Evolutionary conservation across 495 filamentous ascomycete species (phyloP).

Genomic region (Cercophora samala): DNA sequence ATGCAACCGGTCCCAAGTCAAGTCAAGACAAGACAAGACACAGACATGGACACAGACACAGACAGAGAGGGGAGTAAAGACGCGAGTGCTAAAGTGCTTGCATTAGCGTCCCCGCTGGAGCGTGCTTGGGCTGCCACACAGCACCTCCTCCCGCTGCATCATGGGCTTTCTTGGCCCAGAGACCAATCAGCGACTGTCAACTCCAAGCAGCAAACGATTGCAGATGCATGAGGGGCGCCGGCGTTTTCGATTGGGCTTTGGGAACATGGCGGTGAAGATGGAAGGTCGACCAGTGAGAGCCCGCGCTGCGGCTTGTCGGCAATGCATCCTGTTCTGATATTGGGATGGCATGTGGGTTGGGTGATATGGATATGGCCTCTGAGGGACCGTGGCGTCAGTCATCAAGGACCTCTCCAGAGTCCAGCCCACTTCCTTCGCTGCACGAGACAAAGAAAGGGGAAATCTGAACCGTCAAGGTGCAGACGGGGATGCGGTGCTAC

Average conservation of each 20-base stretch:
- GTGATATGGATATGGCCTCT: neutral
- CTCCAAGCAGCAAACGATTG: conserved; percentile 6
- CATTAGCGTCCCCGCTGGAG: conserved; percentile 20
- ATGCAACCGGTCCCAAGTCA: neutral
- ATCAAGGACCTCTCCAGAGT: neutral
- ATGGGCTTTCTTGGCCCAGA: conserved; percentile 4
- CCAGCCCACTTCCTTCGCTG: neutral
- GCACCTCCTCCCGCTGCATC: neutral
- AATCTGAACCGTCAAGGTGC: neutral
- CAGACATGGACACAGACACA: neutral
- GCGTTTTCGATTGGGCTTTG: neutral
- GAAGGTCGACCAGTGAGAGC: no score
- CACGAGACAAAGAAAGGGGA: neutral
- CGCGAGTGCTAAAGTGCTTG: conserved; percentile 27
- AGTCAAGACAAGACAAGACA: neutral
- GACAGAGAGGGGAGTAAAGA: neutral
- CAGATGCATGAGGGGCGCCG: neutral
- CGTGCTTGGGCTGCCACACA: conserved; percentile 16
- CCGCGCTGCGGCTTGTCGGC: neutral
- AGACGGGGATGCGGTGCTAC: neutral
- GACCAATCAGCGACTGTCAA: neutral
- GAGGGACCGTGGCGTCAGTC: neutral
- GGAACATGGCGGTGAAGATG: neutral
- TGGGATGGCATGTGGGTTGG: neutral
- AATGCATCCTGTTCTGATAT: neutral